These are phyloP conservation scores for Aspergillus tanneri DNA, from an alignment of 2,329 filamentous ascomycete genomes.

Conservation along the genomic window DNA sequence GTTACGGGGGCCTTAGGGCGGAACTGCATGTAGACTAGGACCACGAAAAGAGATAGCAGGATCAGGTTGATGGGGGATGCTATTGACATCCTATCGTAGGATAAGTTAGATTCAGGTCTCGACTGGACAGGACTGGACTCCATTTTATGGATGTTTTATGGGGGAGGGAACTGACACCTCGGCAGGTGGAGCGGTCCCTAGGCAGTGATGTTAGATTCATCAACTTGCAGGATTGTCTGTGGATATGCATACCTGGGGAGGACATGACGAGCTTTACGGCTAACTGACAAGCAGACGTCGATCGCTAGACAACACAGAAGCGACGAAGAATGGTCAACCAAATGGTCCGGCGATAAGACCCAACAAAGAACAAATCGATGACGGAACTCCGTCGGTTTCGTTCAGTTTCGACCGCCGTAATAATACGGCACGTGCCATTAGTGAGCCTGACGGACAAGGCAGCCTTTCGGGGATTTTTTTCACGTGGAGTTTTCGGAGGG, in stretches of 20 bases:
- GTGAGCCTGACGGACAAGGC: too few relatives aligned
- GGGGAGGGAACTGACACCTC: constrained; percentile 36
- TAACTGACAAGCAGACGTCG: not conserved
- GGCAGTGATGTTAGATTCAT: constrained; percentile 21
- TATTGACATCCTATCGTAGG: constrained; percentile 49
- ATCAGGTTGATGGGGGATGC: constrained; percentile 62
- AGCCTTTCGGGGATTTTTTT: too few relatives aligned
- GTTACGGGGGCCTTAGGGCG: constrained; percentile 53
- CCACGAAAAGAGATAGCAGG: constrained; percentile 57
- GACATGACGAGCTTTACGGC: not conserved
- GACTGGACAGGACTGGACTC: not conserved
- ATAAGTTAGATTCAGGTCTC: constrained; percentile 1
- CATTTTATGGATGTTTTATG: not conserved
- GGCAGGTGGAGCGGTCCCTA: constrained; percentile 28
- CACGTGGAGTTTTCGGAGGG: too few relatives aligned
- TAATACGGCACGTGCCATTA: too few relatives aligned
- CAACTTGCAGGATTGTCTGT: too few relatives aligned
- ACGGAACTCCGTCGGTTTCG: too few relatives aligned
- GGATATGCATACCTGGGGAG: not conserved
- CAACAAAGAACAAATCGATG: too few relatives aligned
- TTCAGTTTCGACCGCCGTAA: too few relatives aligned
- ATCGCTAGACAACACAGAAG: not conserved
- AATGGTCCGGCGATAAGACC: too few relatives aligned
- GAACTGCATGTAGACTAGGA: constrained; percentile 60
- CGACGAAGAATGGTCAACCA: too few relatives aligned